phyloP scores from a whole-genome alignment of 1,284 basidiomycete species.

The Vanrija sp. region DNA sequence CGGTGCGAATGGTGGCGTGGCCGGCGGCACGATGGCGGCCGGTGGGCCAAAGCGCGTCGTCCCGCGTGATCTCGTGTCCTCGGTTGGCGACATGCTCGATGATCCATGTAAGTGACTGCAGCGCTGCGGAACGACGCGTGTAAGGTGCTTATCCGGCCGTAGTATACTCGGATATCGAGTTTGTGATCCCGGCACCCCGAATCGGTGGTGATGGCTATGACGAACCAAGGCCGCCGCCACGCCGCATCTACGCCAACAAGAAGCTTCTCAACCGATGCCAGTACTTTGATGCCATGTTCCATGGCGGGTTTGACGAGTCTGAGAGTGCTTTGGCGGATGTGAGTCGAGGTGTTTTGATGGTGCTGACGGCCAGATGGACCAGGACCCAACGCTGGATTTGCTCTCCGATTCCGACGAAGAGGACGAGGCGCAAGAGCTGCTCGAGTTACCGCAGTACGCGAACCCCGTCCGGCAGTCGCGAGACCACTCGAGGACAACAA shows the following conservation, averaged over 20 bases:
- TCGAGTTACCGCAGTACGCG: not conserved
- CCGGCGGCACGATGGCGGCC: constrained; percentile 37
- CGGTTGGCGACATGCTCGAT: constrained; percentile 69
- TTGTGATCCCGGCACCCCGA: constrained; percentile 57
- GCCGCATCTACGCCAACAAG: constrained; percentile 56
- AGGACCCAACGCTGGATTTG: constrained; percentile 31
- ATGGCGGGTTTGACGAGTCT: constrained; percentile 42
- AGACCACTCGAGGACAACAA: constrained; percentile 17
- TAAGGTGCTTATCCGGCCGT: constrained; percentile 26
- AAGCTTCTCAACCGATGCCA: constrained; percentile 66
- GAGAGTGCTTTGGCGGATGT: constrained; percentile 31
- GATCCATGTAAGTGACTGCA: constrained; percentile 53
- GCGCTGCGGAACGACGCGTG: not conserved
- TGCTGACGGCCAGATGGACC: constrained; percentile 8
- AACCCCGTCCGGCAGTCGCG: not conserved
- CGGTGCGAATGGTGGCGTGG: constrained; percentile 41
- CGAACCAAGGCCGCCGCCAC: constrained; percentile 4
- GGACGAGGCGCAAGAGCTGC: constrained; percentile 33
- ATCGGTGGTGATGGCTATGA: not conserved
- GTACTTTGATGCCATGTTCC: constrained; percentile 60
- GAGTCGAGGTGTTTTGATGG: not conserved
- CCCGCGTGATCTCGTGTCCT: constrained; percentile 48
- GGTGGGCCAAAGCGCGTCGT: constrained; percentile 42
- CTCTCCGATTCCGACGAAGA: constrained; percentile 47
- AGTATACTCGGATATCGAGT: constrained; percentile 75